Evolutionary conservation across 768 basidiomycete species (phyloP).

Genomic region (Pleurotus djamor): DNA sequence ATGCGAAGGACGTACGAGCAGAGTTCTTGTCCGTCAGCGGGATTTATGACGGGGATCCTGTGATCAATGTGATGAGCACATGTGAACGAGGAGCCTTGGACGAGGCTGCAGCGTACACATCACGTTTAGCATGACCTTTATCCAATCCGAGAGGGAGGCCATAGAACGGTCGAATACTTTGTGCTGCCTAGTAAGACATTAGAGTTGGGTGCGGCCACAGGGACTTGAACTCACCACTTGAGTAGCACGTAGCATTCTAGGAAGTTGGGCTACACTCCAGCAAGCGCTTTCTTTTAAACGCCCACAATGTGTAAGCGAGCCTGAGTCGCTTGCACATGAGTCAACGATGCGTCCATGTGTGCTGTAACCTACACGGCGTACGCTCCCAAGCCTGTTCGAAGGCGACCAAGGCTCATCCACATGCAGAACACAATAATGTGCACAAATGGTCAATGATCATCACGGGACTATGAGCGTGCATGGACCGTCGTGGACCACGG

Average conservation of each 20-base stretch:
- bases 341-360: not conserved
- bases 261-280: not conserved
- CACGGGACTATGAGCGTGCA: no score
- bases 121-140: not conserved
- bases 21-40: slow-evolving; percentile 62
- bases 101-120: not conserved
- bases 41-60: slow-evolving; percentile 60
- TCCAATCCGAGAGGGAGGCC: not conserved
- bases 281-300: no score
- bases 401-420: no score
- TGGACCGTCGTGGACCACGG: not conserved
- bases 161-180: slow-evolving; percentile 3
- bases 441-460: no score
- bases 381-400: not conserved
- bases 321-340: not conserved
- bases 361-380: not conserved
- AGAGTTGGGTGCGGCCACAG: not conserved
- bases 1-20: slow-evolving; percentile 43
- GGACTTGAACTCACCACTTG: not conserved
- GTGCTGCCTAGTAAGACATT: not conserved
- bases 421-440: no score
- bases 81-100: not conserved
- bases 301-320: not conserved
- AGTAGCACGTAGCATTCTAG: not conserved
- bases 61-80: not conserved